Evolutionary conservation across 345 rosid species (phyloP), one percentile per base, ranked within the genome.

Genomic region (Heritiera fomes): DNA sequence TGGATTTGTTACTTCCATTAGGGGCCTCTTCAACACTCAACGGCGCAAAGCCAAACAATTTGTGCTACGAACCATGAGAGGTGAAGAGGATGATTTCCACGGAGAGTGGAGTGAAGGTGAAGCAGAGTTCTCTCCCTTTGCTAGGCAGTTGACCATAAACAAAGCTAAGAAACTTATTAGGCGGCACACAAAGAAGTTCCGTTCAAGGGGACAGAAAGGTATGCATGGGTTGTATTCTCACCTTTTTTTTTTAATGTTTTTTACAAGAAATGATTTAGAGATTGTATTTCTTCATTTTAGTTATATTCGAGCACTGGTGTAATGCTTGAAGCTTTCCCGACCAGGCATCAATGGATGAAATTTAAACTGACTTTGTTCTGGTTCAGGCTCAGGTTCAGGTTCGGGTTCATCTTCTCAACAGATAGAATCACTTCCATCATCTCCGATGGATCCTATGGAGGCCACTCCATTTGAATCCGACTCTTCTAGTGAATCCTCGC

Each of bases 31-130:
- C 81, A 92, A 86, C 75, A 96, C 90, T 41, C 99, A 96, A 83
- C 88, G 98, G 23, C 95, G 95, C 40, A 96, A 90, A 85, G 99
- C 99, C 55, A 92, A 84, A 84, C 94, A 93, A 71, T 94, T 96
- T 82, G 98, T 96, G 32, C 88, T 94, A 23, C 87, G 98, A 76
- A 91, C 98, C 9, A 96, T 96, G 98, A 88, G 99, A 72, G 97
- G 95, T 28, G 99, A 96, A 82, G 97, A 92, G 73, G 86, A 90
- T 75, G 97, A 91, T 41, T 89, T 84, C 85, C 92, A 86, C 1
- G 98, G 94, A 32, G 97, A 94, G 46, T 92, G 95, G 97, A 94
- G 99, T 75, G 99, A 91, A 78, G 89, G 97, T 82, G 99, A 96
- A 64, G 91, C 76, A 8, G 99, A 96, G 23, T 89, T 88, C 76